A percentile compares a stretch with the other conserved stretches of the same genome.
Conservation (phyloP, 2,329 filamentous ascomycete species). For the Davidsoniella virescens region DNA sequence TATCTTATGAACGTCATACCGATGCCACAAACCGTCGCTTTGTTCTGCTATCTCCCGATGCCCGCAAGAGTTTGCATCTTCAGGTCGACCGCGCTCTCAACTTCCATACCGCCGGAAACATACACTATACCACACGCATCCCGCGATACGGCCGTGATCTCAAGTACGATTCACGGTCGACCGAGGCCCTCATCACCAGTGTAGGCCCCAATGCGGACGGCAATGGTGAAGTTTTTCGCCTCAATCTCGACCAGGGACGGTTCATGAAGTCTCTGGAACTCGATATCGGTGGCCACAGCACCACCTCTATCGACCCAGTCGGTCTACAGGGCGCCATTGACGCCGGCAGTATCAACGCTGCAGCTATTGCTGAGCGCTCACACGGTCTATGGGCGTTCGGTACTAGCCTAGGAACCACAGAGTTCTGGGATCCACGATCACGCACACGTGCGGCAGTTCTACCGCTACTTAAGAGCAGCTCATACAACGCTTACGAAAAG, state of each 20-base stretch:
- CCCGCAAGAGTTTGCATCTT: constrained; percentile 84
- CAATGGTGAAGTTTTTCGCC: constrained; percentile 76
- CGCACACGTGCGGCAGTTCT: constrained; percentile 68
- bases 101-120: constrained; percentile 77
- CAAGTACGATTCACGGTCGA: constrained; percentile 63
- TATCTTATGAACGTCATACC: constrained; percentile 90
- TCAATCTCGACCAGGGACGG: constrained; percentile 80
- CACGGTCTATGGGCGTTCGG: constrained; percentile 89
- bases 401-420: constrained; percentile 85
- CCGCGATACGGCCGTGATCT: constrained; percentile 86
- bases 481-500: constrained; percentile 34
- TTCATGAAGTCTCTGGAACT: constrained; percentile 92
- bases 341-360: constrained; percentile 74
- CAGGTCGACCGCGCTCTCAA: constrained; percentile 84
- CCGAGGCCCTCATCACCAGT: constrained; percentile 73
- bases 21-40: constrained; percentile 85
- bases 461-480: constrained; percentile 9
- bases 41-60: constrained; percentile 72
- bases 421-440: constrained; percentile 87
- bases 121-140: constrained; percentile 77
- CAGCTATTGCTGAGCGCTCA: constrained; percentile 69
- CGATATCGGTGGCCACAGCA: constrained; percentile 61
- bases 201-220: constrained; percentile 78
- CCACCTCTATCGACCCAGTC: constrained; percentile 33
- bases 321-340: constrained; percentile 76